These are phyloP conservation scores for Rhododendron kiyosumense DNA, from an alignment of 148 eudicot species.

Conservation along the genomic window DNA sequence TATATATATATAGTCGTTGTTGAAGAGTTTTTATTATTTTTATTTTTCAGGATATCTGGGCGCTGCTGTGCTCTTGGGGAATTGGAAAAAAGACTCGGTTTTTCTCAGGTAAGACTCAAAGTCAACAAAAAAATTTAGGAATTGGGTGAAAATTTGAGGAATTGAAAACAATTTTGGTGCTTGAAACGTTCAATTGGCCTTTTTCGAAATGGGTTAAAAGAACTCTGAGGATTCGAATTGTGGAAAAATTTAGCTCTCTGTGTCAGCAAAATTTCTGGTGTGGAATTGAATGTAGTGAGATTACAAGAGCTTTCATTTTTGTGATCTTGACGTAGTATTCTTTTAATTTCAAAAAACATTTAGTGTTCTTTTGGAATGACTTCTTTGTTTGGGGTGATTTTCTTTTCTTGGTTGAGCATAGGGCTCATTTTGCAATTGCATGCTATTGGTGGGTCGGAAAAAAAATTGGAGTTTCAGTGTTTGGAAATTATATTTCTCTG, in stretches of 20 bases:
- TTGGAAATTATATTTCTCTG: neutral
- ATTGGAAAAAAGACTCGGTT: slow-evolving; percentile 18
- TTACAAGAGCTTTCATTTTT: neutral
- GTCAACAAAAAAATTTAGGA: neutral
- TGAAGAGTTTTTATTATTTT: neutral
- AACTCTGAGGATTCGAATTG: neutral
- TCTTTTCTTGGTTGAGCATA: neutral
- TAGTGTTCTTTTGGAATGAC: neutral
- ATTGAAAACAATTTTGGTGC: neutral
- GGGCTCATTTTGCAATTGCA: neutral
- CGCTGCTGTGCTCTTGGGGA: slow-evolving; percentile 11
- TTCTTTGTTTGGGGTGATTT: neutral
- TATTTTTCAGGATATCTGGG: slow-evolving; percentile 30
- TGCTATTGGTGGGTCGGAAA: neutral
- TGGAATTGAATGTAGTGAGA: neutral
- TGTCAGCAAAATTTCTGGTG: neutral
- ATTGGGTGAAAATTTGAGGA: neutral
- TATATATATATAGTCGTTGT: neutral
- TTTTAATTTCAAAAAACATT: too few relatives aligned
- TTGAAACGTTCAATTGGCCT: neutral
- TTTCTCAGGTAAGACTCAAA: slow-evolving; percentile 26
- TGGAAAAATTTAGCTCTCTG: neutral
- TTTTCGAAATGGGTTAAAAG: neutral
- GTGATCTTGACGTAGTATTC: neutral
- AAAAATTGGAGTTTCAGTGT: neutral